These are phyloP conservation scores for Bremia lactucae DNA, from an alignment of 352 stramenopile species.

Conservation along the genomic window DNA sequence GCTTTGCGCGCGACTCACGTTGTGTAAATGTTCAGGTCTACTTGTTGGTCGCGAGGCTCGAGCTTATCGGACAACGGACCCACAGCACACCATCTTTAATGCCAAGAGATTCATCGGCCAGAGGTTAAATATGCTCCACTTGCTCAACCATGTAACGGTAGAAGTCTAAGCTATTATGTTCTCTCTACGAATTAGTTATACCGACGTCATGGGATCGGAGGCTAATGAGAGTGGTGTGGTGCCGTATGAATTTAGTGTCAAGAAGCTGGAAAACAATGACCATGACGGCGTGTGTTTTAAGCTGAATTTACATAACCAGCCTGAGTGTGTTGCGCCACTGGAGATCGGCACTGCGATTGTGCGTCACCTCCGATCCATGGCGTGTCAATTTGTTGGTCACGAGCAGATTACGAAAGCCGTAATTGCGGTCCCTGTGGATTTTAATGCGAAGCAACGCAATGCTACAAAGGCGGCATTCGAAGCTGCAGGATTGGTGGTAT, in stretches of 20 bases:
- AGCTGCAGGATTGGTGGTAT: conserved; percentile 32
- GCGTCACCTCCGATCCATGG: conserved; percentile 32
- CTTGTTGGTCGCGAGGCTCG: conserved; percentile 40
- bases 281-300: conserved; percentile 39
- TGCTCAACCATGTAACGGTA: no score
- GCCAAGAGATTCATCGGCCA: conserved; percentile 67
- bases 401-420: conserved; percentile 58
- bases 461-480: conserved; percentile 38
- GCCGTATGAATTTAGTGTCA: conserved; percentile 41
- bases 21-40: conserved; percentile 12
- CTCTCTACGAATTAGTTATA: conserved; percentile 13
- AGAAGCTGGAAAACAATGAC: conserved; percentile 1
- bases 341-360: conserved; percentile 35
- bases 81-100: conserved; percentile 60
- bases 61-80: conserved; percentile 38
- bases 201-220: conserved; percentile 14
- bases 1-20: neutral
- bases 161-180: neutral
- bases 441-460: conserved; percentile 30
- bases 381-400: conserved; percentile 44
- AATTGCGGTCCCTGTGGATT: conserved; percentile 51
- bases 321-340: conserved; percentile 35
- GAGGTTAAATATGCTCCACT: no score
- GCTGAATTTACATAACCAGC: conserved; percentile 25
- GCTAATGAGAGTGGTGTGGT: conserved; percentile 5